Base-by-base conservation (phyloP, 2,329 filamentous ascomycete genomes). In the Trichoderma atrobrunneum region DNA sequence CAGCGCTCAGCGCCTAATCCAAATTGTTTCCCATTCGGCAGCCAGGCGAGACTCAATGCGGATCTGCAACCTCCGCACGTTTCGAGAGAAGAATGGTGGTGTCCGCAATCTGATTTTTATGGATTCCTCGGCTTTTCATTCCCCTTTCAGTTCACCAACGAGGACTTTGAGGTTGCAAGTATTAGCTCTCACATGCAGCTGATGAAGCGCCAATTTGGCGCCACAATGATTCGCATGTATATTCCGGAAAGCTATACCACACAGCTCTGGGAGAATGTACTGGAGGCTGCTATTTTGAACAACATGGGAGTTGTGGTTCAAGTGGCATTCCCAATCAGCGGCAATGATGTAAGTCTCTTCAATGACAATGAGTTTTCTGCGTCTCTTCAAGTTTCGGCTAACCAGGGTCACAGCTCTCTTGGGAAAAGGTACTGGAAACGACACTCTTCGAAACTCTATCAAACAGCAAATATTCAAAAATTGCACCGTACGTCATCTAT, bases 51-150 rank as follows among this genome's bases (percentile, higher is more conserved):
- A 36, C 62, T 74, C 10, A 72, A 71, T n/a, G 63, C 63, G 8
- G 51, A 72, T 21, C 21, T 72, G 16, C 34, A 70, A 14, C 54
- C 66, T 18, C 74, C 74, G 3, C 30, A 30, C 16, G 71, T 73
- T 6, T 69, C 70, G 0, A 65, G 51, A 43, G 65, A 71, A 18
- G 48, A 74, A 18, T 74, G 74, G 74, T 75, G 71, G 73, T 75
- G 73, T 60, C 71, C 73, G 0, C 73, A 73, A 32, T 73, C 64
- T 7, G 71, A 73, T 65, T 74, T 72, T 7, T 74, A 74, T 34
- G 72, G 73, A 26, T 74, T 75, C 30, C 74, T 74, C n/a, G 74
- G 74, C 18, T 74, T 75, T 56, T 72, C 66, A 7, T 75, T 74
- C 51, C 74, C 73, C 1, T 74, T 73, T 28, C 65, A 71, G 32